These are phyloP conservation scores for Neurospora pannonica DNA, from an alignment of 495 filamentous ascomycete species.

Conservation along the genomic window DNA sequence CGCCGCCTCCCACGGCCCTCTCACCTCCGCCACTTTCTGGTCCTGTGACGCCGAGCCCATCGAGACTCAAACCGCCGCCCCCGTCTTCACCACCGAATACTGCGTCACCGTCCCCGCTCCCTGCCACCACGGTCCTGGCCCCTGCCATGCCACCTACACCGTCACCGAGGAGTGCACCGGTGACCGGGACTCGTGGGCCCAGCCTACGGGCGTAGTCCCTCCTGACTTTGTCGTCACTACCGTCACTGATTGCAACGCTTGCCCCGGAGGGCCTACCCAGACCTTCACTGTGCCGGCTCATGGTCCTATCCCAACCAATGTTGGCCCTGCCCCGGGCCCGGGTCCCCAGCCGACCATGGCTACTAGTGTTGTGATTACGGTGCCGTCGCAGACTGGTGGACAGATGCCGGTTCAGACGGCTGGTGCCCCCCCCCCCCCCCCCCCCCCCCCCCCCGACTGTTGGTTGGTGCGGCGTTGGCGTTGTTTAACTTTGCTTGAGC, in stretches of 20 bases:
- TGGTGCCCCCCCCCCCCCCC: conserved; percentile 18
- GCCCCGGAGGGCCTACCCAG: not conserved
- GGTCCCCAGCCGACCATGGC: not conserved
- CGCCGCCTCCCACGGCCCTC: not conserved
- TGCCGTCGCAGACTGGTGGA: not conserved
- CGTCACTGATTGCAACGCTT: conserved; percentile 7
- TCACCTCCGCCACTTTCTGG: conserved; percentile 8
- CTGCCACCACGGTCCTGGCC: conserved; percentile 29
- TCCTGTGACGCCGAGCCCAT: conserved; percentile 5
- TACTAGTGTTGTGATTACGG: not conserved
- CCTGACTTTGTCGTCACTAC: conserved; percentile 33
- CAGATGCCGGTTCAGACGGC: not conserved
- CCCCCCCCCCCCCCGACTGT: conserved; percentile 9
- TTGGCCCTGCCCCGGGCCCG: not conserved
- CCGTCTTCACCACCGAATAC: conserved; percentile 32
- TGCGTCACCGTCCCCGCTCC: conserved; percentile 29
- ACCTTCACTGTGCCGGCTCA: not conserved
- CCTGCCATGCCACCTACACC: conserved; percentile 33
- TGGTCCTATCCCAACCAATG: not conserved
- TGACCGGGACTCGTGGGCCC: conserved; percentile 13
- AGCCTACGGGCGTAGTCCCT: conserved; percentile 13
- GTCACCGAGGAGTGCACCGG: conserved; percentile 31
- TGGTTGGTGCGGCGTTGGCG: not conserved
- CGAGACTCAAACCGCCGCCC: conserved; percentile 9
- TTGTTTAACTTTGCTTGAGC: not conserved